Percentiles rank a stretch among this genome's conserved stretches.
phyloP scores from a whole-genome alignment of 495 filamentous ascomycete genomes.

The Penicillium goetzii region DNA sequence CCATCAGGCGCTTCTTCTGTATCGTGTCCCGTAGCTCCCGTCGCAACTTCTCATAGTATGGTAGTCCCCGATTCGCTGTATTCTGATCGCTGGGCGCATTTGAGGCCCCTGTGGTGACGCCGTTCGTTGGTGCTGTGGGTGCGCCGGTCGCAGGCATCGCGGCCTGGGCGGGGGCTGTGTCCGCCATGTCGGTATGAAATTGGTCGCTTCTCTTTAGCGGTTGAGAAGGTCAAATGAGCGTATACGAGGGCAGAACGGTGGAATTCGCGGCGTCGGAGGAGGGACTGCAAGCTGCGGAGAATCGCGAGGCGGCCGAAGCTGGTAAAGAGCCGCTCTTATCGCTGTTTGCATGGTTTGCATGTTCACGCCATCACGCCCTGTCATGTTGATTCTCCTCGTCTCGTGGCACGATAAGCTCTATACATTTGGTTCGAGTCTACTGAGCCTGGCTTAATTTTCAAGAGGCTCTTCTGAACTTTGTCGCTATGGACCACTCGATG shows the following conservation, averaged over 20 bases:
- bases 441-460: background rate
- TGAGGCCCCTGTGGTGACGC: constrained; percentile 31
- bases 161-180: constrained; percentile 50
- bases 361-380: constrained; percentile 8
- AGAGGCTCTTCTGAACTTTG: background rate
- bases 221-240: background rate
- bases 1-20: constrained; percentile 66
- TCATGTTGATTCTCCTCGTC: constrained; percentile 12
- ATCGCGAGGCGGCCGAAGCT: constrained; percentile 20
- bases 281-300: constrained; percentile 22
- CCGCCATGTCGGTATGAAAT: constrained; percentile 49
- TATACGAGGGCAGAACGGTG: background rate
- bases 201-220: background rate
- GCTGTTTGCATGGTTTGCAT: constrained; percentile 51
- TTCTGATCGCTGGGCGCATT: constrained; percentile 40
- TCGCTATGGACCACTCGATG: constrained; percentile 46
- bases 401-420: background rate
- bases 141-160: constrained; percentile 27
- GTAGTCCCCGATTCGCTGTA: constrained; percentile 53
- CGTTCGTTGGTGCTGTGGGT: constrained; percentile 24
- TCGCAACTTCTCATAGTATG: constrained; percentile 75
- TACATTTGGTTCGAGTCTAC: background rate
- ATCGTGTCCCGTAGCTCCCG: constrained; percentile 70
- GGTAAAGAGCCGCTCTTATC: constrained; percentile 35
- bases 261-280: background rate